Evolutionary conservation across 2,329 filamentous ascomycete genomes (phyloP), one percentile per base, ranked within the genome.

Genomic region (Thielaviopsis punctulata): DNA sequence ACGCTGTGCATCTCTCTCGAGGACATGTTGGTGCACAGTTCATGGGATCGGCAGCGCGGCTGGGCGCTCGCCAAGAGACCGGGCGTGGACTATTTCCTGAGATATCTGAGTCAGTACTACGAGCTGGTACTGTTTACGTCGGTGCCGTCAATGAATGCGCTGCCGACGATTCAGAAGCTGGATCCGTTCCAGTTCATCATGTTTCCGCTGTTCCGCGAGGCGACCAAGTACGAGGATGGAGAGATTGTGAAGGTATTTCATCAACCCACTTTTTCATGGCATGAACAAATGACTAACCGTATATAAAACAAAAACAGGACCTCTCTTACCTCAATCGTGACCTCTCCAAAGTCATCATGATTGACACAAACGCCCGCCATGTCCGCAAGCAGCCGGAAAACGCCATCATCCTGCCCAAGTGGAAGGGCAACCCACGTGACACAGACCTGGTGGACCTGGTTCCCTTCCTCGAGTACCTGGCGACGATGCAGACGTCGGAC

Each of bases 261-360:
- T 9, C 30, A 18, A 13, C n/a, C 10, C 13, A 21, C 6, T 15
- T 8, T 47, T 39, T 47, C 24, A 22, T 22, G 25, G 21, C 21
- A 33, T 36, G 21, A 15, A 22, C 49, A 43, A 19, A 15, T 19
- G 19, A 51, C 21, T 25, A 46, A 4, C 6, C 36, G 12, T 23
- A 33, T 36, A 4, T 19, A 3, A n/a, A 21, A 2, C 10, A 45
- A 19, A 9, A 24, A 36, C 60, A 93, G 86, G 92, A 98, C 64
- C 79, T 98, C n/a, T 88, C 88, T 2, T 96, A 95, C 68, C 79
- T 98, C 48, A 98, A 98, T 72, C 86, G 92, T 55, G 88, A 95
- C 62, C 76, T 95, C 30, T 92, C 85, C 58, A 96, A 96, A 70
- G 87, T 94, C 48, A 87, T 98, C 64, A 81, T 98, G 60, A 77